These are phyloP conservation scores for Cytospora paraplurivora DNA, from an alignment of 2,329 filamentous ascomycete genomes.

Conservation along the genomic window DNA sequence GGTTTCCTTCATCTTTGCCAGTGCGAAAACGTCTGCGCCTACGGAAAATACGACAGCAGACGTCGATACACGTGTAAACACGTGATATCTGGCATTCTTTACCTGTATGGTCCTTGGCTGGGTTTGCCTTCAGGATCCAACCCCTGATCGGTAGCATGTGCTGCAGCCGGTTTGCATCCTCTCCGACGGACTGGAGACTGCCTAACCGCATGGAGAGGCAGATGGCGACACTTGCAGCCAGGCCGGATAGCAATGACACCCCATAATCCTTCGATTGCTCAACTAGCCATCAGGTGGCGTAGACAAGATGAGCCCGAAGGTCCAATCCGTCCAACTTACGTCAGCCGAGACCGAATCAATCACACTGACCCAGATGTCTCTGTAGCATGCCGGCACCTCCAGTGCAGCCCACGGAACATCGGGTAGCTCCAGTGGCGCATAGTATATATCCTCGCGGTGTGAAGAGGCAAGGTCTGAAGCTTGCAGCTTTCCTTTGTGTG, in stretches of 20 bases:
- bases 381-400: no score
- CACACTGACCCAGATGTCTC: no score
- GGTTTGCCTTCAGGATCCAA: not conserved
- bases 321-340: not conserved
- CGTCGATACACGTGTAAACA: conserved; percentile 32
- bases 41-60: conserved; percentile 31
- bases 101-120: not conserved
- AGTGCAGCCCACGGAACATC: no score
- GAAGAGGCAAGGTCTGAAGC: not conserved
- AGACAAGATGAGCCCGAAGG: not conserved
- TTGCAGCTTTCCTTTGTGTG: not conserved
- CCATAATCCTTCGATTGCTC: not conserved
- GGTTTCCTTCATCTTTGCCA: conserved; percentile 35
- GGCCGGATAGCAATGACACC: not conserved
- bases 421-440: no score
- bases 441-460: no score
- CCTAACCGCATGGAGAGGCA: not conserved
- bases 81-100: conserved; percentile 31
- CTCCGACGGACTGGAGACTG: conserved; percentile 6
- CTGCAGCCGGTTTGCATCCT: not conserved
- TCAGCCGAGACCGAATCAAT: not conserved
- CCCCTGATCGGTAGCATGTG: not conserved
- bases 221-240: conserved; percentile 13
- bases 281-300: not conserved
- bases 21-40: conserved; percentile 34